A percentile compares a stretch with the other conserved stretches of the same genome.
These are phyloP conservation scores for Apophysomyces variabilis DNA, from an alignment of 371 early-diverging fungal species.

Conservation along the genomic window DNA sequence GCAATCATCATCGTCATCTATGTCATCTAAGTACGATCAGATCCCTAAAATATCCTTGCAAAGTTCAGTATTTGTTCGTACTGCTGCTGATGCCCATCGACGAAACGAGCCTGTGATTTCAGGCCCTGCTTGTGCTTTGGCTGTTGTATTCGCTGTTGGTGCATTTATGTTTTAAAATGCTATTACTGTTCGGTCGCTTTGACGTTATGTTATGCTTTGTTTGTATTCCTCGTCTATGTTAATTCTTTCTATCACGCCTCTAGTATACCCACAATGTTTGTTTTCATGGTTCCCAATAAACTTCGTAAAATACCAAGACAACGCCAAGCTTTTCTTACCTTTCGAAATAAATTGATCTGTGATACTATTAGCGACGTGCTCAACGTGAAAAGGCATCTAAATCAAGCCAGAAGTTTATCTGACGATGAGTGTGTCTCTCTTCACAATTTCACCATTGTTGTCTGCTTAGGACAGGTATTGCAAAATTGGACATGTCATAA, in stretches of 20 bases:
- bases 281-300: not conserved
- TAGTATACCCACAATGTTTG: not conserved
- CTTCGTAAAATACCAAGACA: slow-evolving; percentile 1
- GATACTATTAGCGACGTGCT: not conserved
- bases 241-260: not conserved
- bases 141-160: slow-evolving; percentile 22
- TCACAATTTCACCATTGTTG: too few relatives aligned
- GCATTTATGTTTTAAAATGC: slow-evolving; percentile 23
- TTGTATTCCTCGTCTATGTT: not conserved
- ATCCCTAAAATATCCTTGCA: not conserved
- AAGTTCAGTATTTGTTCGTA: slow-evolving; percentile 3
- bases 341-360: not conserved
- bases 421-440: too few relatives aligned
- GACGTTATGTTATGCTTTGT: not conserved
- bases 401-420: too few relatives aligned
- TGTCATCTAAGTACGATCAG: not conserved
- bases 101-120: slow-evolving; percentile 11
- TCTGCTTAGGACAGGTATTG: too few relatives aligned
- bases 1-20: not conserved
- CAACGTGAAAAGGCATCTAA: too few relatives aligned
- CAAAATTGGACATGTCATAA: too few relatives aligned
- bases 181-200: not conserved
- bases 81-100: slow-evolving; percentile 7
- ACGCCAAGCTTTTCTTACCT: slow-evolving; percentile 5
- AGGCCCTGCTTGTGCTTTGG: slow-evolving; percentile 25